A percentile compares a stretch with the other conserved stretches of the same genome.
Evolutionary conservation across 164 flowering plant genomes (phyloP).

Genomic region (Sextonia rubra): DNA sequence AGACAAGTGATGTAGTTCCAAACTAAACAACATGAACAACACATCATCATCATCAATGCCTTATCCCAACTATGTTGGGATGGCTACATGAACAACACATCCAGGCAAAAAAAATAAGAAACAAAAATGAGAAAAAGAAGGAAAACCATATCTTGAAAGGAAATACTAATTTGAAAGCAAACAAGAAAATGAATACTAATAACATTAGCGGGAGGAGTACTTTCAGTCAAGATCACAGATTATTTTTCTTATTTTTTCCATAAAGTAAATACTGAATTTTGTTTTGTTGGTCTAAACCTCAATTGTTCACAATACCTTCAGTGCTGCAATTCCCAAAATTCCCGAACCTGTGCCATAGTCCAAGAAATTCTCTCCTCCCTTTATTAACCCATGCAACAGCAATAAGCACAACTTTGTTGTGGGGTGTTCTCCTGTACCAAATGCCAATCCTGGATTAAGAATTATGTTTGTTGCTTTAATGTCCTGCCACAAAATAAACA

Average conservation of each 20-base stretch:
- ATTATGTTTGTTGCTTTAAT: constrained; percentile 65
- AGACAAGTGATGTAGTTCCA: neutral
- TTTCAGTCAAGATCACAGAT: neutral
- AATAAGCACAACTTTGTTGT: constrained; percentile 80
- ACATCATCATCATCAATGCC: too few relatives aligned
- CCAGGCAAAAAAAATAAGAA: too few relatives aligned
- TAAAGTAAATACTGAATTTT: too few relatives aligned
- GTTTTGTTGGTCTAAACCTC: neutral
- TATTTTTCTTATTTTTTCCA: too few relatives aligned
- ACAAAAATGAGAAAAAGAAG: neutral
- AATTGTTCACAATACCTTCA: constrained; percentile 46
- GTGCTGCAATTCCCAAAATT: constrained; percentile 81
- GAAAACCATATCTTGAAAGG: neutral
- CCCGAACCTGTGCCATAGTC: constrained; percentile 99
- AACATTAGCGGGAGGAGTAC: neutral
- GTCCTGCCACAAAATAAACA: constrained; percentile 40
- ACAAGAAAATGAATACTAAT: neutral
- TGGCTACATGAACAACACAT: too few relatives aligned
- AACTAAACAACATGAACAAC: too few relatives aligned
- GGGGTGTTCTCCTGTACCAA: constrained; percentile 97
- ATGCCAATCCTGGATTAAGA: constrained; percentile 92
- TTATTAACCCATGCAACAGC: constrained; percentile 50
- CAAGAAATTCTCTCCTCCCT: constrained; percentile 71
- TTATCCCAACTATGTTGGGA: too few relatives aligned
- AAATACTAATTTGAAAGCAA: neutral